Evolutionary conservation across 2,329 filamentous ascomycete species (phyloP).

Genomic region (Metarhizium rileyi): DNA sequence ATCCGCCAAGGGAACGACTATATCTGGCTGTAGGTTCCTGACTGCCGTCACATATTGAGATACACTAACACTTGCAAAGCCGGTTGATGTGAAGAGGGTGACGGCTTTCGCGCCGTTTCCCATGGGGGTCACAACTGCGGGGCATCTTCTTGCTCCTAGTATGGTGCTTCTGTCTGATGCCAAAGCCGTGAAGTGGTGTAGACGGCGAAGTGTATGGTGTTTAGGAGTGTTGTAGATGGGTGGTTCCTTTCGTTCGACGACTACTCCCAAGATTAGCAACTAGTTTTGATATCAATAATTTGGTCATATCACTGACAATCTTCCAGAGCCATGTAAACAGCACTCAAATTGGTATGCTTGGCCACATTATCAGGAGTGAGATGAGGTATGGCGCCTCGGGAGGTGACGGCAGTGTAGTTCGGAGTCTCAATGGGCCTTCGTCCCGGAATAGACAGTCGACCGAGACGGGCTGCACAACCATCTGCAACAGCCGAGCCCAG

Average conservation of each 20-base stretch:
- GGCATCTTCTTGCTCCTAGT: conserved; percentile 67
- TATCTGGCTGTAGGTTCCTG: conserved; percentile 62
- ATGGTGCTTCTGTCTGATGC: conserved; percentile 57
- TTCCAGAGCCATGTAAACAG: conserved; percentile 76
- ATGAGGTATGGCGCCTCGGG: conserved; percentile 78
- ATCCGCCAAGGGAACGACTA: conserved; percentile 71
- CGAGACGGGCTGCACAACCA: conserved; percentile 50
- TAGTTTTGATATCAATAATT: too few species aligned
- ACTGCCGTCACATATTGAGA: conserved; percentile 60
- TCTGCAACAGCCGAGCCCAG: conserved; percentile 30
- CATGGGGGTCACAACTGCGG: conserved; percentile 61
- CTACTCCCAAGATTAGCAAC: too few species aligned
- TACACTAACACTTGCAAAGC: conserved; percentile 63
- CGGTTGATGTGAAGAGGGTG: conserved; percentile 75
- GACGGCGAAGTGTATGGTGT: conserved; percentile 33
- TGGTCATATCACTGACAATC: conserved; percentile 59
- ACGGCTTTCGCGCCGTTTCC: conserved; percentile 63
- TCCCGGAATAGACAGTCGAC: conserved; percentile 50
- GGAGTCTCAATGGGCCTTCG: conserved; percentile 69
- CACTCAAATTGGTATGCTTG: conserved; percentile 54
- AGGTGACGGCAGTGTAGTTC: conserved; percentile 69
- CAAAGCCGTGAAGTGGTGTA: conserved; percentile 70
- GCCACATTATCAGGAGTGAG: conserved; percentile 74
- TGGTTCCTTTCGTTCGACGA: conserved; percentile 44
- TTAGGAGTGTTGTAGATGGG: conserved; percentile 36